These are phyloP conservation scores for Microbotryomycetes sp. DNA, from an alignment of 1,284 basidiomycete genomes.

Conservation along the genomic window DNA sequence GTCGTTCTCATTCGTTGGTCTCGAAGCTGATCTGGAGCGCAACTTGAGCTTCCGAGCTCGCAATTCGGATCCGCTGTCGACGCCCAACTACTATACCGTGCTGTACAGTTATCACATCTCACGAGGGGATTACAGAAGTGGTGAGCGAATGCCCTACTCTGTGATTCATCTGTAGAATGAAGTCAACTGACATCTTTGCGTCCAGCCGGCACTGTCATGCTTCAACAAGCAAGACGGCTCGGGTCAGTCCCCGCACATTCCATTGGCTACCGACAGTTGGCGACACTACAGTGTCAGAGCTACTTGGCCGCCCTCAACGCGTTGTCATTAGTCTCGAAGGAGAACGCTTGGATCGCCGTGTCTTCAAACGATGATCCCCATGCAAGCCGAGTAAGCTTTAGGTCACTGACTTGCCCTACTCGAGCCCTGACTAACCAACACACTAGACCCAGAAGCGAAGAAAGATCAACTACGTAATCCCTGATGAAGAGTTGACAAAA, in stretches of 20 bases:
- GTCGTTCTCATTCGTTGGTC: constrained; percentile 75
- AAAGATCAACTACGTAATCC: constrained; percentile 67
- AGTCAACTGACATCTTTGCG: constrained; percentile 25
- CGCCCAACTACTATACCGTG: constrained; percentile 83
- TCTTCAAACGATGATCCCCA: constrained; percentile 2
- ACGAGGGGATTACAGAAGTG: constrained; percentile 79
- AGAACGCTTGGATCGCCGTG: constrained; percentile 72
- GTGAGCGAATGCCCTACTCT: constrained; percentile 46
- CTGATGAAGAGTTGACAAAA: constrained; percentile 59
- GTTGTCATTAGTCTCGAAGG: constrained; percentile 69
- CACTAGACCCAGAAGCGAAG: constrained; percentile 55
- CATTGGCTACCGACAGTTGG: constrained; percentile 53
- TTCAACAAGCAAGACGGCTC: constrained; percentile 78
- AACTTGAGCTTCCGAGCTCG: constrained; percentile 88
- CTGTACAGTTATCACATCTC: constrained; percentile 90
- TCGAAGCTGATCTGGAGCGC: constrained; percentile 81
- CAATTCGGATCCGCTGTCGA: constrained; percentile 79
- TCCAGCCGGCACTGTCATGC: constrained; percentile 84
- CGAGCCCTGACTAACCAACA: background rate
- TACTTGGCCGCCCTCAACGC: constrained; percentile 86
- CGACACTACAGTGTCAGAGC: constrained; percentile 68
- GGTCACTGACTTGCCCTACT: too few species aligned
- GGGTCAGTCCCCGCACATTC: constrained; percentile 50
- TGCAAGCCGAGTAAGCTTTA: background rate
- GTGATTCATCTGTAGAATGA: constrained; percentile 13